A percentile compares a stretch with the other conserved stretches of the same genome.
phyloP scores from a whole-genome alignment of 2,329 filamentous ascomycete genomes.

The Aspergillus sp. region DNA sequence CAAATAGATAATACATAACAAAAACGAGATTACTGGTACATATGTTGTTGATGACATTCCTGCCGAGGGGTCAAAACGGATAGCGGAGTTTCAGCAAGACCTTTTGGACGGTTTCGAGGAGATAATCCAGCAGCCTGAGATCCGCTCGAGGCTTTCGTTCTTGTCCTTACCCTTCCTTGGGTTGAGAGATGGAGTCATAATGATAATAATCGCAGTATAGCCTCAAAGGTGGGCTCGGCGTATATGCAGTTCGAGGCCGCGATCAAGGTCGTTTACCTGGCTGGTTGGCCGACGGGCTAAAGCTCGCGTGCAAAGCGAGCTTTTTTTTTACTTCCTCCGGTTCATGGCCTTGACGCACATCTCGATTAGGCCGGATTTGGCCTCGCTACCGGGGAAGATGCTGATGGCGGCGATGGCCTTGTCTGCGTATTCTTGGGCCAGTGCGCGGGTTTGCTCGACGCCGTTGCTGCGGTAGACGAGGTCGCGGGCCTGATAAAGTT shows the following conservation, averaged over 20 bases:
- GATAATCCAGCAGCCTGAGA: not conserved
- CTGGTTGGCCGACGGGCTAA: not conserved
- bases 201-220: not conserved
- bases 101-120: not conserved
- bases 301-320: not conserved
- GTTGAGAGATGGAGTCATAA: not conserved
- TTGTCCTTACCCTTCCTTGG: not conserved
- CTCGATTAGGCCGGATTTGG: conserved; percentile 86
- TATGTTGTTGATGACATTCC: not conserved
- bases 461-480: conserved; percentile 83
- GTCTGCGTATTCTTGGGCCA: conserved; percentile 89
- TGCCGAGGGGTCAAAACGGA: not conserved
- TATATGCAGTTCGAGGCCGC: not conserved
- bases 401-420: conserved; percentile 84
- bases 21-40: conserved; percentile 6
- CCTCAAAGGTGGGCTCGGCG: too few relatives aligned
- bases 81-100: not conserved
- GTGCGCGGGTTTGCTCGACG: conserved; percentile 85
- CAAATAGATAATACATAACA: not conserved
- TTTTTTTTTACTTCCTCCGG: conserved; percentile 69
- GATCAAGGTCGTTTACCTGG: not conserved
- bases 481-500: conserved; percentile 71
- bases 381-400: conserved; percentile 88
- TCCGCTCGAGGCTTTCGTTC: not conserved
- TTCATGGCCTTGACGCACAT: conserved; percentile 94